phyloP scores from a whole-genome alignment of 1,139 yeast species.

The Yamadazyma dushanensis region DNA sequence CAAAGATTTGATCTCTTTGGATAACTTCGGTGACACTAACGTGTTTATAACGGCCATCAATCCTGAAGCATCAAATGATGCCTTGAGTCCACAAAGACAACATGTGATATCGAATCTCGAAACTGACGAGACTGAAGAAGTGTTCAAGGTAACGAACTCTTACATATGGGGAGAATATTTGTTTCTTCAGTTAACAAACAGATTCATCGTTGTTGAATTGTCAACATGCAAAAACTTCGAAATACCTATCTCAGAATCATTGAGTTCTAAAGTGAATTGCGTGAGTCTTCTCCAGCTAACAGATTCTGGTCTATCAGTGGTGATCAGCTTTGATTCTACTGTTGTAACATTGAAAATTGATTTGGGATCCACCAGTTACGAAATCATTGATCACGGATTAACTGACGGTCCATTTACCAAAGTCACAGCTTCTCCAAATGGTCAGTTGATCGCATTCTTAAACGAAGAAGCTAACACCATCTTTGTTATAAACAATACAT shows the following conservation, averaged over 20 bases:
- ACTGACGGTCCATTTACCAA: slow-evolving; percentile 61
- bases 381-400: slow-evolving; percentile 34
- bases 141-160: slow-evolving; percentile 24
- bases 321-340: slow-evolving; percentile 31
- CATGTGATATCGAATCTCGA: slow-evolving; percentile 34
- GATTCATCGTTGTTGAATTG: slow-evolving; percentile 30
- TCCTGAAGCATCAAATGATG: background rate
- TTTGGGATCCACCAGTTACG: slow-evolving; percentile 22
- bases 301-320: slow-evolving; percentile 20
- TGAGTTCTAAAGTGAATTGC: slow-evolving; percentile 19
- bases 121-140: slow-evolving; percentile 31
- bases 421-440: slow-evolving; percentile 59
- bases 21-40: slow-evolving; percentile 32
- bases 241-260: slow-evolving; percentile 23
- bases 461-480: slow-evolving; percentile 45
- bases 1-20: slow-evolving; percentile 35
- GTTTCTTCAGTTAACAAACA: slow-evolving; percentile 29
- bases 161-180: slow-evolving; percentile 30
- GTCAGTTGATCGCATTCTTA: slow-evolving; percentile 58
- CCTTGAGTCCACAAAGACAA: slow-evolving; percentile 2
- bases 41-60: slow-evolving; percentile 6
- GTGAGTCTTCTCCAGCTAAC: slow-evolving; percentile 10
- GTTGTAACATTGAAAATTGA: slow-evolving; percentile 30
- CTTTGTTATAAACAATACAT: slow-evolving; percentile 53
- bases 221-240: slow-evolving; percentile 25